Evolutionary conservation across 2,329 filamentous ascomycete species (phyloP).

Genomic region (Penicillium aurantiogriseum): DNA sequence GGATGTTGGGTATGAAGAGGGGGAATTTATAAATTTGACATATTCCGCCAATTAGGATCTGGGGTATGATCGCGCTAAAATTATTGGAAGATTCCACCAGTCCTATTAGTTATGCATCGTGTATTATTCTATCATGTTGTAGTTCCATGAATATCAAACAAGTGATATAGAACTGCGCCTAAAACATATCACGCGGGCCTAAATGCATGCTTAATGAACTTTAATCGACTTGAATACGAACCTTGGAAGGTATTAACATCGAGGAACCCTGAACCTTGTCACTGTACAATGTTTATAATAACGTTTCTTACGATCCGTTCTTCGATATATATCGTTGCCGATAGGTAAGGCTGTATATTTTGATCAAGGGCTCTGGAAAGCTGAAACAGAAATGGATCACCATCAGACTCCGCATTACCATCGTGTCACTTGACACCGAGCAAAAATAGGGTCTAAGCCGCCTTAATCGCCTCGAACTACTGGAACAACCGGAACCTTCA

Average conservation of each 20-base stretch:
- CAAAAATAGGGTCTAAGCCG: background rate
- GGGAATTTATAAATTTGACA: background rate
- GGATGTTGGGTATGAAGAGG: background rate
- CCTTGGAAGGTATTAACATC: background rate
- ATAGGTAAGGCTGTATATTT: background rate
- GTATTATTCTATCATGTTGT: background rate
- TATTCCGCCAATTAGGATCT: background rate
- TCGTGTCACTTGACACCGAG: slow-evolving; percentile 1
- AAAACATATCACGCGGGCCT: background rate
- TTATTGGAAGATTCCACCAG: background rate
- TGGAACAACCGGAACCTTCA: slow-evolving; percentile 1
- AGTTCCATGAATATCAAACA: background rate
- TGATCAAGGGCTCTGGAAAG: background rate
- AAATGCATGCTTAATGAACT: background rate
- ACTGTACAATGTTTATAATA: background rate
- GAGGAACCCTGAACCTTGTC: background rate
- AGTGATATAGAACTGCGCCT: background rate
- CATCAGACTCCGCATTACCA: background rate
- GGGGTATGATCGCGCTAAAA: background rate
- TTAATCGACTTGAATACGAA: background rate
- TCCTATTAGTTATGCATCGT: background rate
- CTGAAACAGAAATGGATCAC: background rate
- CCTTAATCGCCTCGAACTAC: background rate
- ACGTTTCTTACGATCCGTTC: too few species aligned
- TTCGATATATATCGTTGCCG: background rate